Percentiles rank a stretch among this genome's conserved stretches.
Evolutionary conservation across 331 rosid genomes (phyloP).

Genomic region (Rosa hybrid): DNA sequence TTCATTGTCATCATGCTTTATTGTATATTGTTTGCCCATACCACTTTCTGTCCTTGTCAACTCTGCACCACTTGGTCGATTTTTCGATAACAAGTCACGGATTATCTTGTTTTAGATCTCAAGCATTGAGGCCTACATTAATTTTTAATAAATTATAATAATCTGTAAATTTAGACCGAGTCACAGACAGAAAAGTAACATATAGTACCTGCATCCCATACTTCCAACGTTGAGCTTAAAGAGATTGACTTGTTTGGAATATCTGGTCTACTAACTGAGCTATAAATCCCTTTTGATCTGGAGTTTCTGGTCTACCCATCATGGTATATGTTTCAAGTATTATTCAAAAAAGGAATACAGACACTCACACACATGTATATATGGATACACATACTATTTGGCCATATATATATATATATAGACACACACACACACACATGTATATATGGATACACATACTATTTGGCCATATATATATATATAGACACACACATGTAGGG

Average conservation of each 20-base stretch:
- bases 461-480: too few relatives aligned
- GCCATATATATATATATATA: too few relatives aligned
- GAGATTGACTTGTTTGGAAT: conserved; percentile 82
- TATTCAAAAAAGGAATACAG: too few relatives aligned
- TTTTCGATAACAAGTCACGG: conserved; percentile 69
- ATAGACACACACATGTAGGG: too few relatives aligned
- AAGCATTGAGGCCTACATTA: conserved; percentile 83
- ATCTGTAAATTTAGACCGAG: neutral
- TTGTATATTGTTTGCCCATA: conserved; percentile 5
- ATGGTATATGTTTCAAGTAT: conserved; percentile 89
- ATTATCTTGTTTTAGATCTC: conserved; percentile 91
- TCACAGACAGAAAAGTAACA: neutral
- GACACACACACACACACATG: too few relatives aligned
- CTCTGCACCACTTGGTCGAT: conserved; percentile 11
- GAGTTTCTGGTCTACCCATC: conserved; percentile 93
- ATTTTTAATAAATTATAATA: neutral
- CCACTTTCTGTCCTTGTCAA: conserved; percentile 11
- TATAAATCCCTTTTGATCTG: conserved; percentile 79
- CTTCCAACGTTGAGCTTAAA: conserved; percentile 90
- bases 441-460: too few relatives aligned
- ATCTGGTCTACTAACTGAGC: conserved; percentile 94
- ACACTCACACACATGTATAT: too few relatives aligned
- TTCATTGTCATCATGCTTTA: neutral
- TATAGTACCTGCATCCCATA: conserved; percentile 86
- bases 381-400: too few relatives aligned